phyloP scores from a whole-genome alignment of 2,329 filamentous ascomycete species.

The Daldinia eschscholtzii region DNA sequence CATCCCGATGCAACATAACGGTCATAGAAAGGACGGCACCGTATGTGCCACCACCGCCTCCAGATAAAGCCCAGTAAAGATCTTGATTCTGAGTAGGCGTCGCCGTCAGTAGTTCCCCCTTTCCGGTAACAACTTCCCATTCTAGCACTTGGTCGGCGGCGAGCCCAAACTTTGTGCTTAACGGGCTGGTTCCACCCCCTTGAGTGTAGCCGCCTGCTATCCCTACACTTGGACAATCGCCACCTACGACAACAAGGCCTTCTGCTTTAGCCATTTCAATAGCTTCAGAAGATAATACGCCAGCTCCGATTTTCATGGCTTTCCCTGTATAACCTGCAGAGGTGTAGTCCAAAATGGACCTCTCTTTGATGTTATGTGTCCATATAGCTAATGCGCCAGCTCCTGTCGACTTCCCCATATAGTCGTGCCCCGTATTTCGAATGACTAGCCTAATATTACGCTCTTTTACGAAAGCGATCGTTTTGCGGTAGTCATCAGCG shows the following conservation, averaged over 20 bases:
- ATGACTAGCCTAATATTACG: slow-evolving; percentile 62
- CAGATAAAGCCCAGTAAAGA: slow-evolving; percentile 1
- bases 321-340: not conserved
- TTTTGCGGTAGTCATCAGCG: slow-evolving; percentile 42
- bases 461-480: slow-evolving; percentile 54
- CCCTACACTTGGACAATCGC: not conserved
- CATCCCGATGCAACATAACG: slow-evolving; percentile 5
- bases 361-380: slow-evolving; percentile 62
- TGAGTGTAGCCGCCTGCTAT: not conserved
- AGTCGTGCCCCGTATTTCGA: slow-evolving; percentile 65
- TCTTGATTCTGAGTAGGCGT: not conserved
- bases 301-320: not conserved
- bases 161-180: not conserved
- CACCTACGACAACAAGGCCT: not conserved
- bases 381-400: slow-evolving; percentile 62
- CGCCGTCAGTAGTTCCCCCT: not conserved
- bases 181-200: not conserved
- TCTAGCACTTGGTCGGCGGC: not conserved
- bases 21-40: slow-evolving; percentile 61
- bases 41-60: slow-evolving; percentile 66
- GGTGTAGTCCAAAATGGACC: slow-evolving; percentile 50
- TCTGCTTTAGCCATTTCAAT: not conserved
- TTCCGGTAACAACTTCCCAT: not conserved
- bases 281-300: not conserved
- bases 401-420: slow-evolving; percentile 65